Percentiles rank a stretch among this genome's conserved stretches.
phyloP scores from a whole-genome alignment of 495 filamentous ascomycete genomes.

The Penicillium parvum region DNA sequence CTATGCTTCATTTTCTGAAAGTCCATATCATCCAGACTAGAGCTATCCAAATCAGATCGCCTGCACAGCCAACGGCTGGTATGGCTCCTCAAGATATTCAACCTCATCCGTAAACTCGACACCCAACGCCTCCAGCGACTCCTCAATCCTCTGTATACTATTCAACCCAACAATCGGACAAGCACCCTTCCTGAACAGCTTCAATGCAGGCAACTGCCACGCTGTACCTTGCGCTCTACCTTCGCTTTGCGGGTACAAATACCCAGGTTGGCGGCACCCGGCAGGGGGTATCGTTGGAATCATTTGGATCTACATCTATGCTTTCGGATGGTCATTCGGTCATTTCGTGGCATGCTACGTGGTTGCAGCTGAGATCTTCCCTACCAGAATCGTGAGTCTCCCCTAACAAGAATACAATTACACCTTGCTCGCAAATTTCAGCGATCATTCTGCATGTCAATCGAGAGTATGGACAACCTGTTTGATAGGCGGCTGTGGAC shows the following conservation, averaged over 20 bases:
- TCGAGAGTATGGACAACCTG: slow-evolving; percentile 34
- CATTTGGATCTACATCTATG: slow-evolving; percentile 66
- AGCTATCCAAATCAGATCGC: slow-evolving; percentile 5
- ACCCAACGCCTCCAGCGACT: slow-evolving; percentile 44
- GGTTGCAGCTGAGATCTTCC: slow-evolving; percentile 24
- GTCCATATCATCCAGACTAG: too few species aligned
- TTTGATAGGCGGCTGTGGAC: slow-evolving; percentile 31
- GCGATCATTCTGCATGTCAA: slow-evolving; percentile 22
- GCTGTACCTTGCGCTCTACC: slow-evolving; percentile 61
- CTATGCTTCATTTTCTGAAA: too few species aligned
- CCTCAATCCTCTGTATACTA: slow-evolving; percentile 51
- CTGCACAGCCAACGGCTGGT: slow-evolving; percentile 34
- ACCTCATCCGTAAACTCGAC: slow-evolving; percentile 52
- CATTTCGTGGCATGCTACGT: slow-evolving; percentile 26
- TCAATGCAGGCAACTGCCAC: slow-evolving; percentile 60
- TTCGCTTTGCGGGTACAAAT: slow-evolving; percentile 45
- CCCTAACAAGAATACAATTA: background rate
- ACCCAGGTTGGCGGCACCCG: slow-evolving; percentile 33
- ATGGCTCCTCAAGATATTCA: slow-evolving; percentile 56
- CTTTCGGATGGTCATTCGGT: slow-evolving; percentile 33
- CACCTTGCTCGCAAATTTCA: too few species aligned
- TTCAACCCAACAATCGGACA: slow-evolving; percentile 60
- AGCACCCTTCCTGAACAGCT: slow-evolving; percentile 40
- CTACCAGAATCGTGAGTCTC: slow-evolving; percentile 23
- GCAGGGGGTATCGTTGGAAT: slow-evolving; percentile 52